phyloP scores from a whole-genome alignment of 805 yeast genomes.

The Wickerhamomyces canadensis region DNA sequence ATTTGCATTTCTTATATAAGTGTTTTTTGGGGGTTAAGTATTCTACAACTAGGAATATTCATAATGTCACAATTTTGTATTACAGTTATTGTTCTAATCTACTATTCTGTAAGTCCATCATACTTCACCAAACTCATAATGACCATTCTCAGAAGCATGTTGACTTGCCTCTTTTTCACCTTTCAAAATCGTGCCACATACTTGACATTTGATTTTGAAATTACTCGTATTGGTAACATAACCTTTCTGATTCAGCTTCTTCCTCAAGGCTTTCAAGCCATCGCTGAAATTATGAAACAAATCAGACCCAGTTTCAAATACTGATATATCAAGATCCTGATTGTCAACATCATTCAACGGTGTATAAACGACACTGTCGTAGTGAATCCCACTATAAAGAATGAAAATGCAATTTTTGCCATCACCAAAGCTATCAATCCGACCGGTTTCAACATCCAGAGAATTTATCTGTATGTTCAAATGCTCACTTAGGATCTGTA shows the following conservation, averaged over 20 bases:
- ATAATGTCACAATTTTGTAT: no score
- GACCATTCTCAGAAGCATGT: slow-evolving; percentile 62
- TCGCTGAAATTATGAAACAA: slow-evolving; percentile 30
- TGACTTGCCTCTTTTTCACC: slow-evolving; percentile 63
- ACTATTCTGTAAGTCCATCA: no score
- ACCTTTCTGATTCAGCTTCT: slow-evolving; percentile 41
- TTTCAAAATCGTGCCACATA: slow-evolving; percentile 43
- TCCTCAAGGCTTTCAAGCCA: slow-evolving; percentile 36
- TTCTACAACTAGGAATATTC: no score
- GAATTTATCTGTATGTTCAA: slow-evolving; percentile 50
- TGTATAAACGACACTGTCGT: slow-evolving; percentile 50
- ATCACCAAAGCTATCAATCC: slow-evolving; percentile 46
- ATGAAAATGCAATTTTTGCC: slow-evolving; percentile 42
- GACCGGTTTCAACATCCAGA: slow-evolving; percentile 58
- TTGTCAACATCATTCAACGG: slow-evolving; percentile 23
- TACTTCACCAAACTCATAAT: slow-evolving; percentile 51
- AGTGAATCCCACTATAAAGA: slow-evolving; percentile 68
- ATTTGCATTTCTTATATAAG: no score
- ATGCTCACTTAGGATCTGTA: slow-evolving; percentile 52
- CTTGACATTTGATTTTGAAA: slow-evolving; percentile 52
- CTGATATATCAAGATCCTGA: slow-evolving; percentile 31
- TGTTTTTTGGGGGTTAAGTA: no score
- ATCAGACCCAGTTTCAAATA: slow-evolving; percentile 33
- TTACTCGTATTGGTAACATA: slow-evolving; percentile 62
- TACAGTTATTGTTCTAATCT: no score